Base-by-base conservation (phyloP, 169 alveolate genomes). In the Perkinsus olseni region DNA sequence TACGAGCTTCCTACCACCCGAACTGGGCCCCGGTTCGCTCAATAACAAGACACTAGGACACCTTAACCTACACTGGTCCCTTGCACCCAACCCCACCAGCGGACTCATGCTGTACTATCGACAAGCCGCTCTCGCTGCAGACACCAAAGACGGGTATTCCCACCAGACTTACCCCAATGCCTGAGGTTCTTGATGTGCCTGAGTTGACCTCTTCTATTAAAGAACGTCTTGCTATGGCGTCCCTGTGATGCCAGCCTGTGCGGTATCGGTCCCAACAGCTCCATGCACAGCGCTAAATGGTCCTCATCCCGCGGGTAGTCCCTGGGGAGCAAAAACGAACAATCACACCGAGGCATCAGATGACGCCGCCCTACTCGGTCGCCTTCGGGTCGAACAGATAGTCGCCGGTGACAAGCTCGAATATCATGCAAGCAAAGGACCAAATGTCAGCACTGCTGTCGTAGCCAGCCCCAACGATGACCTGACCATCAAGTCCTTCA, bases 351-450 rank as follows among this genome's bases (percentile, higher is more conserved):
- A 91, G 74, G 96, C 97, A 92, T 95, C 95, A 45, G 93, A 40
- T 92, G 94, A 95, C 96, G 50, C 96, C 93, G 45, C 96, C 96
- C 74, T 95, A 92, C 92, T 95, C 97, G 39, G 98, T 97, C 39
- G 97, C 97, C 93, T 98, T 97, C 0, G 99, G 99, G 93, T 99
- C 99, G 95, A 99, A 99, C 74, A 99, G 96, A 82, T 98, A 98
- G 91, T 98, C 99, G 28, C 99, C 99, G 4, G 99, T 99, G 48
- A 98, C 96, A 94, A 98, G 95, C 96, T 99, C 99, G 96, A 98
- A 99, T 45, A 99, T 96, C 97, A 98, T 98, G 94, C 99, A 99
- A 20, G 99, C 99, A 93, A 98, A 97, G 38, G 99, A 97, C 99
- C 99, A 99, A 1, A 99, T 96, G 95, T 99, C 99, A 3, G 99